A percentile compares a stretch with the other conserved stretches of the same genome.
Conservation (phyloP, 2,329 filamentous ascomycete genomes). For the Leptographium wingfieldii region DNA sequence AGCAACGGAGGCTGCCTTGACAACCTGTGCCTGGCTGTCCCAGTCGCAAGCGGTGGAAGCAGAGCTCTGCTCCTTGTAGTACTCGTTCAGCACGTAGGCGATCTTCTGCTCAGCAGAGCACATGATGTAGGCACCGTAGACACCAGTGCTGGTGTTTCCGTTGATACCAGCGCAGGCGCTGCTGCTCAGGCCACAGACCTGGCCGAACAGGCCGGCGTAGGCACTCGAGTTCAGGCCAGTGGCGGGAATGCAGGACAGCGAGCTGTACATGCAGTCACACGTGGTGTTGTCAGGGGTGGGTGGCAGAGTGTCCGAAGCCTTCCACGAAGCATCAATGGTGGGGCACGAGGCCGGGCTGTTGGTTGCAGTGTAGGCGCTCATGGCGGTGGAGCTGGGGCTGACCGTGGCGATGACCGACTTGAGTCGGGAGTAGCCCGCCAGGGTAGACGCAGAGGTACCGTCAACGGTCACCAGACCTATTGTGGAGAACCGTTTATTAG, state of each 20-base stretch:
- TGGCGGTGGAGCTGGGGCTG: slow-evolving; percentile 52
- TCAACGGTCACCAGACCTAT: slow-evolving; percentile 52
- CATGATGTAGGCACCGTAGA: slow-evolving; percentile 69
- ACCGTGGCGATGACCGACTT: slow-evolving; percentile 56
- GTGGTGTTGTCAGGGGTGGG: slow-evolving; percentile 67
- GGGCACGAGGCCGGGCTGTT: slow-evolving; percentile 68
- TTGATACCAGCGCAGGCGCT: slow-evolving; percentile 55
- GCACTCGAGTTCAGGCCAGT: slow-evolving; percentile 41
- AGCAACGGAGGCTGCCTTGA: slow-evolving; percentile 32
- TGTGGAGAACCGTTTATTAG: slow-evolving; percentile 16
- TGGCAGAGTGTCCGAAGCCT: slow-evolving; percentile 58
- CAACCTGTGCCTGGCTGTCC: slow-evolving; percentile 48
- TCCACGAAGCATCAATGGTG: slow-evolving; percentile 50
- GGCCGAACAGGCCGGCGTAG: slow-evolving; percentile 58
- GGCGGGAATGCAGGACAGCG: slow-evolving; percentile 57
- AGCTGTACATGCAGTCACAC: slow-evolving; percentile 75
- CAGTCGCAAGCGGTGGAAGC: slow-evolving; percentile 55
- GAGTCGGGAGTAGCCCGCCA: slow-evolving; percentile 64
- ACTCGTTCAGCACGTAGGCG: slow-evolving; percentile 59
- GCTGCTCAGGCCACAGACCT: slow-evolving; percentile 50
- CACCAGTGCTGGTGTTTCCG: slow-evolving; percentile 52
- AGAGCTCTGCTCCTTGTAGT: slow-evolving; percentile 48
- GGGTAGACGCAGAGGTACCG: slow-evolving; percentile 46
- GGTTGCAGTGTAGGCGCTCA: slow-evolving; percentile 56
- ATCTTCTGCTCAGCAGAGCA: slow-evolving; percentile 60